A percentile compares a stretch with the other conserved stretches of the same genome.
These are phyloP conservation scores for Lycium barbarum DNA, from an alignment of 257 asterid genomes.

Conservation along the genomic window DNA sequence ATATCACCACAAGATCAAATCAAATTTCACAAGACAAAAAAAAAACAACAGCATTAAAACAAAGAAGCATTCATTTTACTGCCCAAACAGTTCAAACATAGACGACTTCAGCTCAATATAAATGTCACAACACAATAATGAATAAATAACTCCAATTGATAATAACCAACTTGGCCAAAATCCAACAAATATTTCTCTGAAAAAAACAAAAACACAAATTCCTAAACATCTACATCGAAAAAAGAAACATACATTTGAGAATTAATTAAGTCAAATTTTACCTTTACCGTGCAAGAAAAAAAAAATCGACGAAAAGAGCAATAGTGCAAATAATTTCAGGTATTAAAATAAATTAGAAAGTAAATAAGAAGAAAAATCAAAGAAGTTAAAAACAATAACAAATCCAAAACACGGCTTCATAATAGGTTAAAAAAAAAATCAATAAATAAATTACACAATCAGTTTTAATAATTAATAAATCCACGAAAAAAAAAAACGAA, in stretches of 20 bases:
- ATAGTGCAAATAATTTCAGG: background rate
- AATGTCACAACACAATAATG: slow-evolving; percentile 7
- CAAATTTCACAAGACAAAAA: background rate
- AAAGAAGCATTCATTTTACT: background rate
- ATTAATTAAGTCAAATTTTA: background rate
- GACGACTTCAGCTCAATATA: slow-evolving; percentile 6
- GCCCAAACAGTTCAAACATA: background rate
- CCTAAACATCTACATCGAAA: background rate
- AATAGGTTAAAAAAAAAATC: background rate
- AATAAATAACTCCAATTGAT: background rate
- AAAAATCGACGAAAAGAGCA: background rate
- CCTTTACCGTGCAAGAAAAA: background rate
- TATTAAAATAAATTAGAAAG: background rate
- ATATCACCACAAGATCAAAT: background rate
- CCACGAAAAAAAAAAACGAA: slow-evolving; percentile 4
- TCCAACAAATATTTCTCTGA: slow-evolving; percentile 18
- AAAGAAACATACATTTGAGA: background rate
- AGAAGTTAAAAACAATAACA: background rate
- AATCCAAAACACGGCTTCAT: background rate
- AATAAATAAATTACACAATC: background rate
- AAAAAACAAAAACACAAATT: background rate
- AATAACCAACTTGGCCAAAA: background rate
- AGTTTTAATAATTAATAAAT: slow-evolving; percentile 2
- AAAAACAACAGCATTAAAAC: background rate
- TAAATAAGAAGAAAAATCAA: background rate